Base-by-base conservation (phyloP, 2,329 filamentous ascomycete genomes). In the Biscogniauxia sp. region DNA sequence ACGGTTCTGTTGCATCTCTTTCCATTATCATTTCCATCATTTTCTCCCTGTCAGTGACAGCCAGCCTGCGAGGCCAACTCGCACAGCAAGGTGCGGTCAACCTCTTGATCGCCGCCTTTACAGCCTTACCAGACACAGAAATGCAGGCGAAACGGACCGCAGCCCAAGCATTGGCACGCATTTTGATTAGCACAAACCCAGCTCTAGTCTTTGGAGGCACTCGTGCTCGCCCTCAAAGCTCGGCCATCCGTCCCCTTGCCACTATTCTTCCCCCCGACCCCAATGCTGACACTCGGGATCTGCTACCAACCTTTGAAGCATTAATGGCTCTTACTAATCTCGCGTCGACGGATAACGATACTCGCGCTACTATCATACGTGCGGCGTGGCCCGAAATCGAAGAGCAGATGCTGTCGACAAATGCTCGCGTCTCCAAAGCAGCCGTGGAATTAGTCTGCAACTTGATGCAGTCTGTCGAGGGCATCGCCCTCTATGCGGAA, bases 71-170 rank as follows among this genome's bases (percentile, higher is more conserved):
- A 11, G 91, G 92, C 0, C 83, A 86, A 54, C 87, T 99, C 65
- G 91, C 93, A 2, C 95, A 98, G 72, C 93, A 98, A 80, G 95
- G 95, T n/a, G 92, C 91, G 1, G 85, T 97, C 19, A 95, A 90
- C 68, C 84, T 97, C 1, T 82, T 98, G 20, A 83, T 98, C 25
- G 84, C 88, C 15, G 84, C 88, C 58, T 88, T 87, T 82, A 80
- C 83, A 13, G 79, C 80, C n/a, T 80, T 92, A 3, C 80, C 84
- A 1, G 80, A 84, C 28, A 77, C 80, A 1, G 82, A 83, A 52
- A 66, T 72, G 9, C 70, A 72, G 32, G 71, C 78, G 1, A 83
- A 80, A 64, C 82, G 86, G 23, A 85, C 82, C 51, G 88, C 91
- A 13, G 91, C 90, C 1, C 95, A 93, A 72, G 90, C 92, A 1